phyloP scores from a whole-genome alignment of 2,329 filamentous ascomycete genomes.

The Epichloe coenophiala region DNA sequence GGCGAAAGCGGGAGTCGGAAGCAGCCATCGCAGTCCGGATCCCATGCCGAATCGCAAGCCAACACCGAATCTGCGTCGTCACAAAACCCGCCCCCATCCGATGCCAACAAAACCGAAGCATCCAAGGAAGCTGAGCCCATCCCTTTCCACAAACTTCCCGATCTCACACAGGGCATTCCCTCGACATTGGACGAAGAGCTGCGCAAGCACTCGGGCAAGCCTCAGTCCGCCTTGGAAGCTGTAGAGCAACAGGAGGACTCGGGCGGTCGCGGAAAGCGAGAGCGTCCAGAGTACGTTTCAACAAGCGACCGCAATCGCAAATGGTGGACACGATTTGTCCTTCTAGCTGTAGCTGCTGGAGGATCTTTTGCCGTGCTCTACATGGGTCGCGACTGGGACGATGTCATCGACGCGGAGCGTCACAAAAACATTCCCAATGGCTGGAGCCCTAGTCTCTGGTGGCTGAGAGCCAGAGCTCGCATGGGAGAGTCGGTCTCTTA shows the following conservation, averaged over 20 bases:
- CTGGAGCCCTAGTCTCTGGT: slow-evolving; percentile 65
- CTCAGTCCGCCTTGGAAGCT: slow-evolving; percentile 18
- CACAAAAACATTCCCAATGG: slow-evolving; percentile 65
- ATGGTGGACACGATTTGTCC: slow-evolving; percentile 62
- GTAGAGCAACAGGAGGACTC: slow-evolving; percentile 23
- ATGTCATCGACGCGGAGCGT: slow-evolving; percentile 56
- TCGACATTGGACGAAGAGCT: slow-evolving; percentile 77
- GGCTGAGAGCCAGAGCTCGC: slow-evolving; percentile 64
- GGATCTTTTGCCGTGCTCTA: slow-evolving; percentile 51
- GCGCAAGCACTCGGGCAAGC: slow-evolving; percentile 25
- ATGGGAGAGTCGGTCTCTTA: slow-evolving; percentile 67
- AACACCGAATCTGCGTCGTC: slow-evolving; percentile 4
- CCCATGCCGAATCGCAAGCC: slow-evolving; percentile 1
- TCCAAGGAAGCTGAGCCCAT: slow-evolving; percentile 26
- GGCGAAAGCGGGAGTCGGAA: slow-evolving; percentile 2
- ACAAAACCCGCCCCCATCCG: neutral
- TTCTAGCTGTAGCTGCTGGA: slow-evolving; percentile 44
- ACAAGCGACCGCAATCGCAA: slow-evolving; percentile 75
- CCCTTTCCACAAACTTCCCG: slow-evolving; percentile 60
- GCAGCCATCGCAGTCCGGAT: slow-evolving; percentile 1
- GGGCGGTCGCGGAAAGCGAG: slow-evolving; percentile 23
- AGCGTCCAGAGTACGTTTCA: slow-evolving; percentile 70
- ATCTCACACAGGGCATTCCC: slow-evolving; percentile 87
- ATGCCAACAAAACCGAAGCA: slow-evolving; percentile 10
- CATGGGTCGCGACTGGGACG: slow-evolving; percentile 80